Evolutionary conservation across 2,329 filamentous ascomycete species (phyloP).

Genomic region (Coleophoma cylindrospora): DNA sequence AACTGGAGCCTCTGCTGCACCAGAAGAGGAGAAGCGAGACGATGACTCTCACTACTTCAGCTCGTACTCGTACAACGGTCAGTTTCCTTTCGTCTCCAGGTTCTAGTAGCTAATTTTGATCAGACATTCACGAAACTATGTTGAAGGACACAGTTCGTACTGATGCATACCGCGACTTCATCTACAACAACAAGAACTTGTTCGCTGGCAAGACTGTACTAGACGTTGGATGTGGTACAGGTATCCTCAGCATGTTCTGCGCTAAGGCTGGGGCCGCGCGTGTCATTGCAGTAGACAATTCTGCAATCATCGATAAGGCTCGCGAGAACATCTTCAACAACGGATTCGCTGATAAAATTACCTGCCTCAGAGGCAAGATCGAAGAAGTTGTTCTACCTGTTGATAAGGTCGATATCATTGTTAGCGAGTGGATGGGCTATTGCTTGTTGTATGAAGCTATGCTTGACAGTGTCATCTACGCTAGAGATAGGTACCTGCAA

Average conservation of each 20-base stretch:
- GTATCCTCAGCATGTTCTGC: conserved; percentile 92
- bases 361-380: conserved; percentile 77
- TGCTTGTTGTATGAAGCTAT: conserved; percentile 91
- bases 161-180: conserved; percentile 89
- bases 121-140: conserved; percentile 94
- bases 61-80: conserved; percentile 63
- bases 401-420: conserved; percentile 83
- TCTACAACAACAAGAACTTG: conserved; percentile 84
- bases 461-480: conserved; percentile 87
- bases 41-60: conserved; percentile 58
- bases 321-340: conserved; percentile 82
- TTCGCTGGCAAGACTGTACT: conserved; percentile 84
- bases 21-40: conserved; percentile 34
- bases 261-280: conserved; percentile 81
- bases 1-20: conserved; percentile 44
- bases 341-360: conserved; percentile 67
- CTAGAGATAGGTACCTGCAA: conserved; percentile 79
- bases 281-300: conserved; percentile 90
- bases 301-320: conserved; percentile 82
- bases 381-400: conserved; percentile 81
- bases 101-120: conserved; percentile 5
- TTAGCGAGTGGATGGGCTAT: conserved; percentile 98
- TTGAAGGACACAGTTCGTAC: conserved; percentile 85
- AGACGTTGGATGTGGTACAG: conserved; percentile 84
- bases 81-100: conserved; percentile 7